Evolutionary conservation across 495 filamentous ascomycete genomes (phyloP).

Genomic region (Lindgomyces ingoldianus): DNA sequence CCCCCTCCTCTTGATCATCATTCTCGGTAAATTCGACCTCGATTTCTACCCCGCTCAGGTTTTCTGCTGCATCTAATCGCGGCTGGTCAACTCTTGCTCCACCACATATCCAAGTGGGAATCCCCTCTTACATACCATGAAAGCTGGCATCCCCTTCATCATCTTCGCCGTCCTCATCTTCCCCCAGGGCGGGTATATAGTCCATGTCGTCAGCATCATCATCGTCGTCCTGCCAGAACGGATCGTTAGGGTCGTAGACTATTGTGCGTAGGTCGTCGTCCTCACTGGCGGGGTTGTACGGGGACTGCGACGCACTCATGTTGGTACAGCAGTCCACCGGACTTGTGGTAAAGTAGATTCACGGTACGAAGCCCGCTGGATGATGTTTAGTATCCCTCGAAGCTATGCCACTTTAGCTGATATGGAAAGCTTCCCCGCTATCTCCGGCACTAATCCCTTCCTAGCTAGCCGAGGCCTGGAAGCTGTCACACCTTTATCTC

Average conservation of each 20-base stretch:
- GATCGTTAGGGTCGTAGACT: conserved; percentile 27
- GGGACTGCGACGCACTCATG: conserved; percentile 25
- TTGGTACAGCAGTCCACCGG: not conserved
- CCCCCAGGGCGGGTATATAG: conserved; percentile 27
- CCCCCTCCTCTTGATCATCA: conserved; percentile 38
- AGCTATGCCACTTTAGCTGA: not conserved
- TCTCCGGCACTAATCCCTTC: conserved; percentile 4
- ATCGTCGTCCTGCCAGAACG: conserved; percentile 24
- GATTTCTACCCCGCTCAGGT: not conserved
- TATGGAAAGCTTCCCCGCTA: conserved; percentile 4
- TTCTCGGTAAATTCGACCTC: conserved; percentile 32
- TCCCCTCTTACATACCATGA: conserved; percentile 40
- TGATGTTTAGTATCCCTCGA: no score
- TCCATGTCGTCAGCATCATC: conserved; percentile 38
- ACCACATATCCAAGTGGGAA: not conserved
- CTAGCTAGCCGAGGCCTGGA: not conserved
- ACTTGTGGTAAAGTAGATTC: not conserved
- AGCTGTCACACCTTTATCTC: no score
- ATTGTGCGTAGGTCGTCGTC: conserved; percentile 18
- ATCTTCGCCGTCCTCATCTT: conserved; percentile 25
- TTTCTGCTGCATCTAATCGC: conserved; percentile 9
- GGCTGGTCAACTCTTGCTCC: not conserved
- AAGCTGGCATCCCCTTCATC: conserved; percentile 37
- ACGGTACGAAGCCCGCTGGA: no score
- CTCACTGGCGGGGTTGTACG: conserved; percentile 12